Base-by-base conservation (phyloP, 345 rosid genomes). In the Pugionium dolabratum region DNA sequence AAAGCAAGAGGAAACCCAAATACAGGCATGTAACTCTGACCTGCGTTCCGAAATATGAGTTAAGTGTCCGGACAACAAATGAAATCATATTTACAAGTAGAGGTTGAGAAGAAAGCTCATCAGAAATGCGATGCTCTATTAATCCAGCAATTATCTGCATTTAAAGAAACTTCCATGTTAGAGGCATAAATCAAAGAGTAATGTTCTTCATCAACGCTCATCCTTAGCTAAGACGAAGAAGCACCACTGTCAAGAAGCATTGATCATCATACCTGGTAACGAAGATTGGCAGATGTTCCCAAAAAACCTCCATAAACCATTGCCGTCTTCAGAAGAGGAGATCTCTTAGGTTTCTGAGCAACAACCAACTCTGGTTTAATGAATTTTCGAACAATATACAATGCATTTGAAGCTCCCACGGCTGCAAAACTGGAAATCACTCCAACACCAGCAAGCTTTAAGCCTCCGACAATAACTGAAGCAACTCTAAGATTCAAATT, bases 41-140 rank as follows among this genome's bases (percentile, higher is more conserved):
- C 94, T 93, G 97, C 40, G 98, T 93, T 80, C 98, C 98, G 79
- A 91, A 90, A 59, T 88, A 93, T 51, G 96, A 86, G 74, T 93
- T 90, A 68, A 88, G 55, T 10, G 94, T 86, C 79, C 98, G 91
- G 69, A 75, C 90, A 72, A 93, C 37, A 80, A 90, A 90, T 34
- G 98, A 93, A 42, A 93, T 67, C 78, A 79, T 54, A 76, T 90
- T 90, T 80, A 86, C 96, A 72, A 90, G 86, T 56, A 88, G 66
- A 42, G 83, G 75, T 51, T 85, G 89, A 42, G 98, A 90, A 75
- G 94, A 54, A 69, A 93, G 85, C 73, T 71, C 84, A 37, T 93
- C 97, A 25, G 97, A 76, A 32, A 93, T 77, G 39, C 97, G 84
- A 78, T 90, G 97, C 85, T 93, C 98, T 74, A 88, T 82, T 2